Conservation (phyloP, 495 filamentous ascomycete species). For the Aspergillus conjunctus region DNA sequence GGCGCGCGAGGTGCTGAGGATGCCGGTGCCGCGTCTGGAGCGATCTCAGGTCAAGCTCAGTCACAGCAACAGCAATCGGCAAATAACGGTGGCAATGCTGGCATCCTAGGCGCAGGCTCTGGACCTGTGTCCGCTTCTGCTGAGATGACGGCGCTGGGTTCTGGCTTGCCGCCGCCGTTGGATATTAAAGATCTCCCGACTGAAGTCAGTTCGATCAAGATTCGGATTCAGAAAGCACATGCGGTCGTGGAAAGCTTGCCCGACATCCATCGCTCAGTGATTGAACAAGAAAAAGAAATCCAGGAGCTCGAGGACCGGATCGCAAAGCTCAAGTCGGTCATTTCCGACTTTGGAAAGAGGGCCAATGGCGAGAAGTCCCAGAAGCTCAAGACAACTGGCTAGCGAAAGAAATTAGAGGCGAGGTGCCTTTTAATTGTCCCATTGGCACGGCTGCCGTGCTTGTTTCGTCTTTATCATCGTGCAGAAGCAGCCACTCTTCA, state of each 20-base stretch:
- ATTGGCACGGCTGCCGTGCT: too few species aligned
- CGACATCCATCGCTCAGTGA: slow-evolving; percentile 69
- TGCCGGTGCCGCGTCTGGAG: slow-evolving; percentile 26
- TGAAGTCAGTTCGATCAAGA: slow-evolving; percentile 71
- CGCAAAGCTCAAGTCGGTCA: slow-evolving; percentile 57
- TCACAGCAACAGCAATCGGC: slow-evolving; percentile 27
- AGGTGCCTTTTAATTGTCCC: too few species aligned
- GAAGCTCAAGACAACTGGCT: slow-evolving; percentile 22
- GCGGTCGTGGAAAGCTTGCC: slow-evolving; percentile 67
- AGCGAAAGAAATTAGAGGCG: neutral
- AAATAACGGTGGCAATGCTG: slow-evolving; percentile 22
- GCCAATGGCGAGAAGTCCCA: slow-evolving; percentile 21
- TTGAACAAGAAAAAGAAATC: slow-evolving; percentile 84
- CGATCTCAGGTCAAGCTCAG: slow-evolving; percentile 31
- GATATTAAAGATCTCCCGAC: slow-evolving; percentile 76
- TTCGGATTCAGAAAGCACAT: slow-evolving; percentile 78
- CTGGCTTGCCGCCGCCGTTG: slow-evolving; percentile 50
- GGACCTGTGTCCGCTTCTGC: slow-evolving; percentile 15
- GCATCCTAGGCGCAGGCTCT: slow-evolving; percentile 28
- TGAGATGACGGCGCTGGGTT: slow-evolving; percentile 32
- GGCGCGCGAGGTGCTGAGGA: slow-evolving; percentile 28
- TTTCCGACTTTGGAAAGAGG: slow-evolving; percentile 47
- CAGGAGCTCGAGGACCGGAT: slow-evolving; percentile 69
- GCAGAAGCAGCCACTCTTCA: too few species aligned
- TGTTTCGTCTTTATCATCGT: too few species aligned